These are phyloP conservation scores for Closterium sp. DNA, from an alignment of 139 green algal genomes.

Conservation along the genomic window DNA sequence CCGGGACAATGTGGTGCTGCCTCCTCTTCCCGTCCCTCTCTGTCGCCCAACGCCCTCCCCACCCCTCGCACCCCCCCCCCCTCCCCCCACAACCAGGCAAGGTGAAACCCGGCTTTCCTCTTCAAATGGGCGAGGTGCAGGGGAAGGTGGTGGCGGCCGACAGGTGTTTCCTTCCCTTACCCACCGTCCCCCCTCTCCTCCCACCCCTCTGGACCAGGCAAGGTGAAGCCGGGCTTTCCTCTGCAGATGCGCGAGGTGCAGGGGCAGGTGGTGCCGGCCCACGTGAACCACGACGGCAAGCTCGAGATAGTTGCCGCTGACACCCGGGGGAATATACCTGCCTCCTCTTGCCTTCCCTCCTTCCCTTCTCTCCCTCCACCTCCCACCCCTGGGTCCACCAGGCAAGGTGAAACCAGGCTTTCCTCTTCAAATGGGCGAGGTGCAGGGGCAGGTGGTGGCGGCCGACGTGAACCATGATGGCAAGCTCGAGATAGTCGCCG, in stretches of 20 bases:
- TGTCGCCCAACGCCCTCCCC: too few species aligned
- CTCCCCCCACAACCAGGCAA: not conserved
- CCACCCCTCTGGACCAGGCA: slow-evolving; percentile 1
- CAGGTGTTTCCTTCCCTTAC: not conserved
- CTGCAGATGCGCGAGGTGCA: slow-evolving; percentile 93
- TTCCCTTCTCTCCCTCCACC: not conserved
- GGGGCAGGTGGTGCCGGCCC: slow-evolving; percentile 81
- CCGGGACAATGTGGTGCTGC: slow-evolving; percentile 80
- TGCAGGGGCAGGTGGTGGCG: slow-evolving; percentile 85
- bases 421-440: slow-evolving; percentile 91
- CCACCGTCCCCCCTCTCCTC: too few species aligned
- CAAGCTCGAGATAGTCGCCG: slow-evolving; percentile 80
- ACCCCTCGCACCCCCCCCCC: not conserved
- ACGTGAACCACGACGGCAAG: slow-evolving; percentile 84
- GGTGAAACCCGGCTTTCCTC: slow-evolving; percentile 68
- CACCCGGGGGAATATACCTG: slow-evolving; percentile 81
- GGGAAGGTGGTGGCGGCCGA: too few species aligned
- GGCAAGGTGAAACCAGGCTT: slow-evolving; percentile 38
- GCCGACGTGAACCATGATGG: slow-evolving; percentile 89
- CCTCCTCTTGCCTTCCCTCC: not conserved
- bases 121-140: slow-evolving; percentile 94
- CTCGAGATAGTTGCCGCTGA: slow-evolving; percentile 87
- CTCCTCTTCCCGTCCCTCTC: slow-evolving; percentile 54
- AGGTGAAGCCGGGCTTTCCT: slow-evolving; percentile 71
- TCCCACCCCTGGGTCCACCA: not conserved